These are phyloP conservation scores for Venturia effusa DNA, from an alignment of 2,329 filamentous ascomycete species.

Conservation along the genomic window DNA sequence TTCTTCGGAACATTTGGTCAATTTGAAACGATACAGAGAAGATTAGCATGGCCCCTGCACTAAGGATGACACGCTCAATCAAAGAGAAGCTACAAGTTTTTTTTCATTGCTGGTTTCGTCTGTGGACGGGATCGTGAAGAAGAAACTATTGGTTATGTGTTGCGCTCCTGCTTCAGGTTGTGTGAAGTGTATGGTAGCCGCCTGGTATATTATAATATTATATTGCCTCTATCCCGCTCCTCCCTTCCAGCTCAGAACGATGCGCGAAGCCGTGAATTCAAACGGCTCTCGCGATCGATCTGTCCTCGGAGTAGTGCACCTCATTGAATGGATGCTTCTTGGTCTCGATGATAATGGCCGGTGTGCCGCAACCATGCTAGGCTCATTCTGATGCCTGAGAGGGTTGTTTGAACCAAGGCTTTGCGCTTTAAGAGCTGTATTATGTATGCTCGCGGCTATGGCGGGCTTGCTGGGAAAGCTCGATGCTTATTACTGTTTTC, in stretches of 20 bases:
- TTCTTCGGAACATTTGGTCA: neutral
- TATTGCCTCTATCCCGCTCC: neutral
- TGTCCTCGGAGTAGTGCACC: neutral
- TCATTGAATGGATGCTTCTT: neutral
- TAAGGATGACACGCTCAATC: slow-evolving; percentile 91
- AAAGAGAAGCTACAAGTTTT: slow-evolving; percentile 56
- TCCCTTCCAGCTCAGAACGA: neutral
- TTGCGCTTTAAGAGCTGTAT: too few relatives aligned
- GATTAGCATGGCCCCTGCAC: slow-evolving; percentile 53
- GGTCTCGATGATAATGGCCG: neutral
- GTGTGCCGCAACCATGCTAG: too few relatives aligned
- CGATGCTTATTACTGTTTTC: too few relatives aligned
- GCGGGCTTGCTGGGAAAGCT: too few relatives aligned
- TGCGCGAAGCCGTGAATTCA: neutral
- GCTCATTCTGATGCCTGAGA: too few relatives aligned
- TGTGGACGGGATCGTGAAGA: neutral
- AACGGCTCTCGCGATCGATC: neutral
- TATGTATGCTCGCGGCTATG: too few relatives aligned
- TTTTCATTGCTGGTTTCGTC: slow-evolving; percentile 23
- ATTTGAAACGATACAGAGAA: slow-evolving; percentile 19
- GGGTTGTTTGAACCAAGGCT: too few relatives aligned
- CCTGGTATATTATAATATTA: too few relatives aligned
- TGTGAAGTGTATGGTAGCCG: neutral
- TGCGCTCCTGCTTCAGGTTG: neutral
- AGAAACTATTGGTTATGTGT: neutral